Base-by-base conservation (phyloP, 106 monocot species). In the Dendrobium catenatum region DNA sequence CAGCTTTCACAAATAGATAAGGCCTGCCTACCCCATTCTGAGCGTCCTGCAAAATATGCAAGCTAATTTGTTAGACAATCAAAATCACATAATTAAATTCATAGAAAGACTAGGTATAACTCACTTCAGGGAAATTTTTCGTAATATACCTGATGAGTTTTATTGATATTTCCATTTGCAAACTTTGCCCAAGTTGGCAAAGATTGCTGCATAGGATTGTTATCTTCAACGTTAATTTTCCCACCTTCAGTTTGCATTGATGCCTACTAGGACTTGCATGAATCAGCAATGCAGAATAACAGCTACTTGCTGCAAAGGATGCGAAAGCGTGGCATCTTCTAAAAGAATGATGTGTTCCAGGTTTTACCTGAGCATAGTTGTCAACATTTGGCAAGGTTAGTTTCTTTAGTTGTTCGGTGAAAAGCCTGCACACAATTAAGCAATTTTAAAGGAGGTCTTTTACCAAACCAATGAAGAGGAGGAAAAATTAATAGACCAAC, bases 391-490 rank as follows among this genome's bases (percentile, higher is more conserved):
- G 68, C 66, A 86, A 83, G 75, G 76, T 85, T 81, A n/a, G 80
- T 64, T 77, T 83, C 67, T 84, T 85, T 70, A 94, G 51, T 43
- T 92, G 86, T 19, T 88, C 88, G 67, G 88, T 81, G 87, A 95
- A 98, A 72, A 70, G 76, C 49, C n/a, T 98, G 89, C 82, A 88
- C 20, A 85, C 44, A 85, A 90, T 80, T 44, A 49, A 76, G 26
- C 46, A 49, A n/a, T 27, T 26, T 76, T 24, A 49, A 74, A 33
- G 4, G 5, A 42, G 9, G 5, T 16, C 13, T 20, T 70, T 15
- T 70, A 70, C 9, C 7, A 70, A 70, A 37, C 15, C 2, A 70
- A 51, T 51, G 51, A 51, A 51, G 51, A 51, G 13, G 13, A 51
- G 51, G 13, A 13, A 51, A 15, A 13, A 51, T 13, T 13, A n/a